These are phyloP conservation scores for Fraxinus platypoda DNA, from an alignment of 305 asterid species.

Conservation along the genomic window DNA sequence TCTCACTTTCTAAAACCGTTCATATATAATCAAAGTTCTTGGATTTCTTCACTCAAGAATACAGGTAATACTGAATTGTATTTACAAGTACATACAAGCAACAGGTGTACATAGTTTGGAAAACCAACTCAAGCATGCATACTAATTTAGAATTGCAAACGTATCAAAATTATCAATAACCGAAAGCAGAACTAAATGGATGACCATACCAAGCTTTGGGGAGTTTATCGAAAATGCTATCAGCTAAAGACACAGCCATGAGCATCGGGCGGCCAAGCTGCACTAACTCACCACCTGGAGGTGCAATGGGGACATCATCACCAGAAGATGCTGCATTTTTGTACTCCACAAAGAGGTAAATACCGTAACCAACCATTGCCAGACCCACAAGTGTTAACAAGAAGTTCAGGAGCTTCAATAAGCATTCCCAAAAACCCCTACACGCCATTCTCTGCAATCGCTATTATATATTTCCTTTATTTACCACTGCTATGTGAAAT, in stretches of 20 bases:
- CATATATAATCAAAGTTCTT: not conserved
- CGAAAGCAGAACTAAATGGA: not conserved
- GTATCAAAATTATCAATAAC: not conserved
- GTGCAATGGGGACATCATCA: conserved; percentile 45
- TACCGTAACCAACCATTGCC: conserved; percentile 88
- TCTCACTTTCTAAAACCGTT: not conserved
- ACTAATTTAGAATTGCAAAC: not conserved
- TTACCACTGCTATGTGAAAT: not conserved
- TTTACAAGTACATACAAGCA: not conserved
- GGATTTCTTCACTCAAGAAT: not conserved
- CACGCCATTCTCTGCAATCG: conserved; percentile 58
- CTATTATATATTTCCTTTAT: not conserved
- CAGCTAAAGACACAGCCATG: conserved; percentile 57
- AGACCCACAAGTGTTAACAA: conserved; percentile 76
- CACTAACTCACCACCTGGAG: conserved; percentile 50
- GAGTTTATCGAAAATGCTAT: conserved; percentile 76
- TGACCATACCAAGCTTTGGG: conserved; percentile 86
- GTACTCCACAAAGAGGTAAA: conserved; percentile 82
- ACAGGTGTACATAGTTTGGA: not conserved
- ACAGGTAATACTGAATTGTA: not conserved
- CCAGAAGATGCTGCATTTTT: conserved; percentile 47
- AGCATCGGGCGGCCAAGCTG: conserved; percentile 93
- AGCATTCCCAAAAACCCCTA: conserved; percentile 77
- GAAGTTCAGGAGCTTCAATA: conserved; percentile 82
- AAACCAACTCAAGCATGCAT: not conserved